A percentile compares a stretch with the other conserved stretches of the same genome.
Evolutionary conservation across 2,329 filamentous ascomycete genomes (phyloP).

Genomic region (Coccinonectria pachysandricola): DNA sequence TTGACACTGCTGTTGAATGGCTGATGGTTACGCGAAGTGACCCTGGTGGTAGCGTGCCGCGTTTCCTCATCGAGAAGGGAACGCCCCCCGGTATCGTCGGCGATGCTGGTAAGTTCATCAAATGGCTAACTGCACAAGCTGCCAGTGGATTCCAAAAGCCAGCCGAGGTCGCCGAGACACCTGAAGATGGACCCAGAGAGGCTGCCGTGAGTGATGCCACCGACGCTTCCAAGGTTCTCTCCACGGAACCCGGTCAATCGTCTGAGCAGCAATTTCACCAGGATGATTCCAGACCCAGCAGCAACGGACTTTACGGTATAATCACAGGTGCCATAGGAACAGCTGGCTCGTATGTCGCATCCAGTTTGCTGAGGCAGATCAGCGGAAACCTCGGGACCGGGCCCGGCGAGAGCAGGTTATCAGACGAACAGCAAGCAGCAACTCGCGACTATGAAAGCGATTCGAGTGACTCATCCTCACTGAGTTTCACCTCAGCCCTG

Average conservation of each 20-base stretch:
- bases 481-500: slow-evolving; percentile 39
- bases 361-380: slow-evolving; percentile 22
- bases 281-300: slow-evolving; percentile 26
- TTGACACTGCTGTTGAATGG: slow-evolving; percentile 55
- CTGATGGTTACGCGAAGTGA: slow-evolving; percentile 87
- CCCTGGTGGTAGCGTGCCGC: slow-evolving; percentile 76
- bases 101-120: slow-evolving; percentile 71
- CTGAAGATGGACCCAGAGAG: too few relatives aligned
- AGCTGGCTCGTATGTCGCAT: slow-evolving; percentile 37
- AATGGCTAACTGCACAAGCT: slow-evolving; percentile 50
- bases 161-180: slow-evolving; percentile 6
- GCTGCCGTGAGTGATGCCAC: too few relatives aligned
- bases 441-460: slow-evolving; percentile 16
- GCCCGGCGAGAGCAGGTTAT: slow-evolving; percentile 17
- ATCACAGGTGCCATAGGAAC: slow-evolving; percentile 41
- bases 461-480: slow-evolving; percentile 34
- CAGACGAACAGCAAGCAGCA: slow-evolving; percentile 17
- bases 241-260: too few relatives aligned
- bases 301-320: slow-evolving; percentile 44
- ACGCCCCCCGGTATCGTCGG: slow-evolving; percentile 71
- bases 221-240: slow-evolving; percentile 1
- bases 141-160: slow-evolving; percentile 24
- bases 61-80: slow-evolving; percentile 84
- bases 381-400: slow-evolving; percentile 16
- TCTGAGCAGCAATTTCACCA: too few relatives aligned